Evolutionary conservation across 2,329 filamentous ascomycete species (phyloP).

Genomic region (Hypoxylon sp.): DNA sequence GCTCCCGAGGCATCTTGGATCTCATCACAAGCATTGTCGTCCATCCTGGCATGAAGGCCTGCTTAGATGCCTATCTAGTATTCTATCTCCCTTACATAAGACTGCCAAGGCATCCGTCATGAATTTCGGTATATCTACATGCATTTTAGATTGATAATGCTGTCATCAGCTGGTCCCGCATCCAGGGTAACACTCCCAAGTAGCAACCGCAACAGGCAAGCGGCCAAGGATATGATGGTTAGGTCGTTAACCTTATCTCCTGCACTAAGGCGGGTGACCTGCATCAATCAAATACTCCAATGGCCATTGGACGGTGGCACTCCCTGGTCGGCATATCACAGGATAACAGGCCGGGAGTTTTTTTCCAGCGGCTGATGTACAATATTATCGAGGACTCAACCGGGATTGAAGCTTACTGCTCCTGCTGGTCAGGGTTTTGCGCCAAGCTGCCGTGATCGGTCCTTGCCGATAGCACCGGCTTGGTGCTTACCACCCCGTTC

Average conservation of each 20-base stretch:
- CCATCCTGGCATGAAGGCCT: not conserved
- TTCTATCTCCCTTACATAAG: not conserved
- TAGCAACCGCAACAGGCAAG: conserved; percentile 37
- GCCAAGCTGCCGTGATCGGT: conserved; percentile 40
- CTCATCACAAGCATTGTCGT: not conserved
- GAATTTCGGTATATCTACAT: conserved; percentile 10
- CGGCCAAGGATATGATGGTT: conserved; percentile 13
- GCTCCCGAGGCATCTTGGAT: conserved; percentile 10
- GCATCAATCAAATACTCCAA: conserved; percentile 28
- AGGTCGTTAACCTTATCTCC: conserved; percentile 34
- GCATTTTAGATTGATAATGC: conserved; percentile 15
- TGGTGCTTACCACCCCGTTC: conserved; percentile 32
- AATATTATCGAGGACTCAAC: conserved; percentile 9
- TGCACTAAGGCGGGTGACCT: conserved; percentile 29
- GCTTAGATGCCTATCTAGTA: not conserved
- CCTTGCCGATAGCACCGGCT: conserved; percentile 34
- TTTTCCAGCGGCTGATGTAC: conserved; percentile 1
- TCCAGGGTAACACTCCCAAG: conserved; percentile 27
- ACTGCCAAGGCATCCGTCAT: not conserved
- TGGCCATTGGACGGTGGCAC: conserved; percentile 28
- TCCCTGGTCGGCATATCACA: conserved; percentile 21
- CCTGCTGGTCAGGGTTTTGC: conserved; percentile 26
- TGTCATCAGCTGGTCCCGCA: conserved; percentile 25
- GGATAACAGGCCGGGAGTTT: conserved; percentile 14
- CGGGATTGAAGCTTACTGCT: conserved; percentile 25